Percentiles rank a stretch among this genome's conserved stretches.
phyloP scores from a whole-genome alignment of 2,329 filamentous ascomycete genomes.

The Elsinoe australis region DNA sequence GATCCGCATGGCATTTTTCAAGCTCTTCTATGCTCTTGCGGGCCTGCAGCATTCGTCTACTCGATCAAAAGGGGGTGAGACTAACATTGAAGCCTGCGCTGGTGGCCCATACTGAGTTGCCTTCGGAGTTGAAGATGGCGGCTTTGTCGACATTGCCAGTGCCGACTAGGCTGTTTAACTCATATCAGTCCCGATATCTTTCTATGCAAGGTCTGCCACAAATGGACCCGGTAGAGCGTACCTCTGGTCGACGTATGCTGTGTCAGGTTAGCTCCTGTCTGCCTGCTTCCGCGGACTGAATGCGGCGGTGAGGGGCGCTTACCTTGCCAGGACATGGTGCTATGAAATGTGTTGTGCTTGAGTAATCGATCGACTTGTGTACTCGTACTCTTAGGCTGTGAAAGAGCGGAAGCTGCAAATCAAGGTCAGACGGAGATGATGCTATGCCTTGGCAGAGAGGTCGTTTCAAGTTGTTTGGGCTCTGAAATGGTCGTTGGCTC shows the following conservation, averaged over 20 bases:
- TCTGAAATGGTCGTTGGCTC: neutral
- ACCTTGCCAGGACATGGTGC: constrained; percentile 73
- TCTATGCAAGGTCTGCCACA: neutral
- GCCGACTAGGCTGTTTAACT: constrained; percentile 60
- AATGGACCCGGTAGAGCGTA: too few relatives aligned
- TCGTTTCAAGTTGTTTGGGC: too few relatives aligned
- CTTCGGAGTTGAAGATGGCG: constrained; percentile 73
- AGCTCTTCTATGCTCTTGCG: too few relatives aligned
- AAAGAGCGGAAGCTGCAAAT: neutral
- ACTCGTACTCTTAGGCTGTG: constrained; percentile 15
- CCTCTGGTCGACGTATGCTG: constrained; percentile 58
- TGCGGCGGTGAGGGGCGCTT: constrained; percentile 25
- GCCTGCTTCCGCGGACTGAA: neutral
- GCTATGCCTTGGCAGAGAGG: neutral
- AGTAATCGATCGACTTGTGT: constrained; percentile 3
- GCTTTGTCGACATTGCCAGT: constrained; percentile 74
- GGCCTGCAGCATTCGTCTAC: too few relatives aligned
- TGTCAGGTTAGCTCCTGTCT: constrained; percentile 18
- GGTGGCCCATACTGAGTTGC: constrained; percentile 72
- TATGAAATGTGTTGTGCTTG: constrained; percentile 18
- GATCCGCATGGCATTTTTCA: too few relatives aligned
- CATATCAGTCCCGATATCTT: constrained; percentile 6
- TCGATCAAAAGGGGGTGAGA: too few relatives aligned
- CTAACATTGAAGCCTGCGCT: constrained; percentile 63
- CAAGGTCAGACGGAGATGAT: too few relatives aligned